These are phyloP conservation scores for Corchorus capsularis DNA, from an alignment of 345 rosid species.

Conservation along the genomic window DNA sequence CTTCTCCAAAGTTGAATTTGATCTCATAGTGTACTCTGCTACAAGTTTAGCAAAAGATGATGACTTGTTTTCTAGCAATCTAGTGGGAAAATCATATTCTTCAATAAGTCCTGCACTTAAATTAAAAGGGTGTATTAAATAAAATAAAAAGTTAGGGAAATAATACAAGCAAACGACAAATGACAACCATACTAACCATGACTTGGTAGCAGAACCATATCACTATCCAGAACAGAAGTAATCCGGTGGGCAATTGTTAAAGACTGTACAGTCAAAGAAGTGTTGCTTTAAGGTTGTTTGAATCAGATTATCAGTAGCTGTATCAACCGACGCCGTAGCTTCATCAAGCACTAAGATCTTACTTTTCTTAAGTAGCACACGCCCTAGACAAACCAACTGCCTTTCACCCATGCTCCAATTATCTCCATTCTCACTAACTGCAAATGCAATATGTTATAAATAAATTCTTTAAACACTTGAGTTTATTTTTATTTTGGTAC, in stretches of 20 bases:
- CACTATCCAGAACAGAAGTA: constrained; percentile 80
- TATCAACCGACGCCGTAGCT: constrained; percentile 90
- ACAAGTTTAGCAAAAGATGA: constrained; percentile 3
- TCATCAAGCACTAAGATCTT: constrained; percentile 83
- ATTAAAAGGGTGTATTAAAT: not conserved
- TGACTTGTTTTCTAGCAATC: constrained; percentile 10
- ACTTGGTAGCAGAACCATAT: constrained; percentile 74
- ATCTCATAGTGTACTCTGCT: too few species aligned
- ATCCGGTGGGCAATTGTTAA: constrained; percentile 83
- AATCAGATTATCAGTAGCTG: constrained; percentile 77
- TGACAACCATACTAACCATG: constrained; percentile 45
- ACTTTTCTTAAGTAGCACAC: constrained; percentile 77
- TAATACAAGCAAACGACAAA: too few species aligned
- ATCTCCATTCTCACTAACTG: constrained; percentile 84
- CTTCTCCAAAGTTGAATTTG: too few species aligned
- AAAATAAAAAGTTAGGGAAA: too few species aligned
- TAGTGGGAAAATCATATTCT: constrained; percentile 12
- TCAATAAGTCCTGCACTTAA: not conserved
- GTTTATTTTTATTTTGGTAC: not conserved
- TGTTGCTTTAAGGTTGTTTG: constrained; percentile 68
- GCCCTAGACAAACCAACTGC: constrained; percentile 84
- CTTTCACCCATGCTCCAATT: constrained; percentile 98
- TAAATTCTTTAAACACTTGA: not conserved
- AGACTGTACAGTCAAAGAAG: constrained; percentile 66
- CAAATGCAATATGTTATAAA: not conserved